Evolutionary conservation across 352 stramenopile genomes (phyloP), one percentile per base, ranked within the genome.

Genomic region (Pythium periplocum): DNA sequence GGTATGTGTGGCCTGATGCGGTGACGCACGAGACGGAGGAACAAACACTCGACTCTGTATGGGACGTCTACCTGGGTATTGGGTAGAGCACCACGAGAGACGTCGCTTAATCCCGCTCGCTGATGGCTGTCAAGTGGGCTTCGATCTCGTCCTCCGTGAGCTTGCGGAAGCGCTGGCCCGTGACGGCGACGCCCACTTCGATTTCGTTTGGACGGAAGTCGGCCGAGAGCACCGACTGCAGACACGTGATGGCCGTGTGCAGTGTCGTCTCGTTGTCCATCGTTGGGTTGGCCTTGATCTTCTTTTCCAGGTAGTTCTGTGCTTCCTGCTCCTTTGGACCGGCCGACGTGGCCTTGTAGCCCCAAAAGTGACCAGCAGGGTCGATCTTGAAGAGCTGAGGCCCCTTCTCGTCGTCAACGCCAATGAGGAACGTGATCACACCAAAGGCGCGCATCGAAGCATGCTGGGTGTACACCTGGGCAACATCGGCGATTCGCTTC

Each of bases 231-330:
- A 99, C 87, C 68, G 90, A 96, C 70, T 98, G 96, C 66, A 99
- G 86, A 64, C 94, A 98, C 60, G 94, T 97, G 69, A 99, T 99
- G 47, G 96, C 96, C 36, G 90, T 98, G 67, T 97, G 76, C 61
- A 99, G 84, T 46, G 96, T 97, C 46, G 91, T 80, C 64, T 98
- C 87, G n/a, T 87, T 71, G 66, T 96, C 83, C 81, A 98, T 97
- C 36, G 55, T 58, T n/a, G 75, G 55, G 65, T 95, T 93, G 49
- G 81, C 78, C 74, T 95, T 95, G 32, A 98, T 86, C 75, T 98
- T 97, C 75, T 99, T 99, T 77, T 99, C 97, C 44, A 99, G 83
- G 79, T 98, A 98, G 72, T 99, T 99, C 60, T 98, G 96, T 34
- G 97, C 97, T 75, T 99, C 97, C 76, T 99, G 95, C 64, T 99